Evolutionary conservation across 2,329 filamentous ascomycete species (phyloP).

Genomic region (Hymenoscyphus occultus): DNA sequence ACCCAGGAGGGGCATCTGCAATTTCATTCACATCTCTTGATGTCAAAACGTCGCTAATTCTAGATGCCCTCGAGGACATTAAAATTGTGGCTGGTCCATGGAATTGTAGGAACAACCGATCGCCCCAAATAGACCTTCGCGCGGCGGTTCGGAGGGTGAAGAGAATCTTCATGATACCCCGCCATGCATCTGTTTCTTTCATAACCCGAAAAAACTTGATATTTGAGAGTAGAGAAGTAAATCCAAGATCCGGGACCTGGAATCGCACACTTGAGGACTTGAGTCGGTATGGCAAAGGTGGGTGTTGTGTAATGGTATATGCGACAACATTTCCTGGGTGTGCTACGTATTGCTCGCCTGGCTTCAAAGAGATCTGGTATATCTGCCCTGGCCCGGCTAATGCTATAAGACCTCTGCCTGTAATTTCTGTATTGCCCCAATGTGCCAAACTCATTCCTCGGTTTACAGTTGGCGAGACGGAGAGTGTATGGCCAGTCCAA

Average conservation of each 20-base stretch:
- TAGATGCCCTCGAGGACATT: constrained; percentile 80
- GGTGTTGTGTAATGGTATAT: constrained; percentile 72
- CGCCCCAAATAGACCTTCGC: constrained; percentile 86
- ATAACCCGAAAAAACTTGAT: constrained; percentile 71
- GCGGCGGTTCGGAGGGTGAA: constrained; percentile 73
- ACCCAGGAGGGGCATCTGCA: constrained; percentile 74
- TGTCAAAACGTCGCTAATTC: constrained; percentile 74
- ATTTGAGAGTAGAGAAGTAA: constrained; percentile 63
- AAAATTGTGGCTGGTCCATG: constrained; percentile 82
- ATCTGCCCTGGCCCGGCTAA: constrained; percentile 84
- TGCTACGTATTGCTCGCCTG: constrained; percentile 85
- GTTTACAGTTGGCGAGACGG: constrained; percentile 72
- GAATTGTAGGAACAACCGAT: constrained; percentile 88
- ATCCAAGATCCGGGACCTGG: constrained; percentile 68
- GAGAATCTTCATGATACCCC: constrained; percentile 59
- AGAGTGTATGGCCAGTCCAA: constrained; percentile 89
- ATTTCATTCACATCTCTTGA: constrained; percentile 84
- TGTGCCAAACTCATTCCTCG: constrained; percentile 73
- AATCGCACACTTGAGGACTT: constrained; percentile 72
- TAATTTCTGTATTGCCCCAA: constrained; percentile 88
- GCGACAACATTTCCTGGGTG: constrained; percentile 91
- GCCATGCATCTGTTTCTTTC: constrained; percentile 71
- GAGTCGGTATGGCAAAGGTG: constrained; percentile 82
- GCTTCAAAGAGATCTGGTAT: constrained; percentile 76
- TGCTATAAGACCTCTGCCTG: constrained; percentile 81